Percentiles rank a stretch among this genome's conserved stretches.
Evolutionary conservation across 495 filamentous ascomycete genomes (phyloP).

Genomic region (Echria macrotheca): DNA sequence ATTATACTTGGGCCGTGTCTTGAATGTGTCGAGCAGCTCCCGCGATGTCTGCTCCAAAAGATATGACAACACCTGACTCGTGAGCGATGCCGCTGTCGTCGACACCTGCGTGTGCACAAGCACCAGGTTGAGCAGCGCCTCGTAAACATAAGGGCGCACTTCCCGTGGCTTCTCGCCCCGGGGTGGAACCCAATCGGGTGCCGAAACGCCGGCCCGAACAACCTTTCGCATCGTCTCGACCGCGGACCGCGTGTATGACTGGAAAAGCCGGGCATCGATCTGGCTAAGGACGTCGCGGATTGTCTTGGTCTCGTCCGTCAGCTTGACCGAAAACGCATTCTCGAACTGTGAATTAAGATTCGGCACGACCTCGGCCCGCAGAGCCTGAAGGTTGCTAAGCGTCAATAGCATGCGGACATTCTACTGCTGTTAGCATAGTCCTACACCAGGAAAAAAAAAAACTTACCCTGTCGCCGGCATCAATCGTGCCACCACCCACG

Average conservation of each 20-base stretch:
- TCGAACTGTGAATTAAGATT: slow-evolving; percentile 83
- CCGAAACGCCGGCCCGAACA: slow-evolving; percentile 64
- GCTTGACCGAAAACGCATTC: slow-evolving; percentile 77
- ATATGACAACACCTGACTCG: slow-evolving; percentile 68
- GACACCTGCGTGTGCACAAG: slow-evolving; percentile 87
- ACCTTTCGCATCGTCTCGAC: slow-evolving; percentile 55
- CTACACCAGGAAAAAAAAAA: not conserved
- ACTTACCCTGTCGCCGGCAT: slow-evolving; percentile 66
- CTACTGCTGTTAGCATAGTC: slow-evolving; percentile 38
- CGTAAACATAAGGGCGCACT: slow-evolving; percentile 84
- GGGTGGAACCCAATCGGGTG: slow-evolving; percentile 63
- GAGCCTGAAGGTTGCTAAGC: slow-evolving; percentile 76
- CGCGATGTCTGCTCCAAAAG: slow-evolving; percentile 70
- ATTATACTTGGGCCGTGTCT: slow-evolving; percentile 57
- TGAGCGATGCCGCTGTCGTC: slow-evolving; percentile 68
- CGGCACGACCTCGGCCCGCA: slow-evolving; percentile 72
- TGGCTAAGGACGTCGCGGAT: slow-evolving; percentile 84
- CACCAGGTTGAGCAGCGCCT: slow-evolving; percentile 72
- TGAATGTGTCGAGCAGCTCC: slow-evolving; percentile 67
- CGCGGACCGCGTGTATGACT: slow-evolving; percentile 77
- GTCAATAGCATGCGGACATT: slow-evolving; percentile 91
- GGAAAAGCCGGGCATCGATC: slow-evolving; percentile 84
- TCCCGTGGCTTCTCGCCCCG: slow-evolving; percentile 58
- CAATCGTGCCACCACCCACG: slow-evolving; percentile 49
- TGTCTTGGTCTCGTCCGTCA: slow-evolving; percentile 85